Evolutionary conservation across 306 rosid genomes (phyloP).

Genomic region (Trifolium fragiferum): DNA sequence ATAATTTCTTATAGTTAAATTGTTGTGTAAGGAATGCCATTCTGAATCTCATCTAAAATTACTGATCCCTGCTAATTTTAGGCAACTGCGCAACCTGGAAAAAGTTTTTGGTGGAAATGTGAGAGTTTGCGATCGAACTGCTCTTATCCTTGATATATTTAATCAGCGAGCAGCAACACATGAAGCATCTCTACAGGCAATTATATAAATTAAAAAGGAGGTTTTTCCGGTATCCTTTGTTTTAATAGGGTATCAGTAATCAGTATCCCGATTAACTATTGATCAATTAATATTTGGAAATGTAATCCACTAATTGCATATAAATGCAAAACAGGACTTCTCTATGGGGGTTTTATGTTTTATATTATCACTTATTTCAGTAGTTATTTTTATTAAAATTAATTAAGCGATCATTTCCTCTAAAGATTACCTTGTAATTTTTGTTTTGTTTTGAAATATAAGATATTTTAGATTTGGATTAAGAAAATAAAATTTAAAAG

Average conservation of each 20-base stretch:
- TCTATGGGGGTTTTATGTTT: slow-evolving; percentile 9
- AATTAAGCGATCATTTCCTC: slow-evolving; percentile 1
- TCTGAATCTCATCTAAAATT: slow-evolving; percentile 34
- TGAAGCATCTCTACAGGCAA: slow-evolving; percentile 95
- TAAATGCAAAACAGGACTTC: slow-evolving; percentile 24
- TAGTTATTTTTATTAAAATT: slow-evolving; percentile 8
- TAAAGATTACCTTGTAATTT: not conserved
- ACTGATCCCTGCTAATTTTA: slow-evolving; percentile 41
- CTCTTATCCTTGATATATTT: slow-evolving; percentile 91
- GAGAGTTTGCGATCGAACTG: slow-evolving; percentile 97
- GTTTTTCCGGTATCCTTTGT: slow-evolving; percentile 38
- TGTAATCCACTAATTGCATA: slow-evolving; percentile 23
- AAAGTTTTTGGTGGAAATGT: slow-evolving; percentile 91
- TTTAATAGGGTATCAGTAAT: slow-evolving; percentile 34
- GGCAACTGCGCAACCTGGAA: slow-evolving; percentile 95
- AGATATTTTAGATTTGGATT: slow-evolving; percentile 12
- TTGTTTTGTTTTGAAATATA: not conserved
- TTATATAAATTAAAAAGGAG: slow-evolving; percentile 30
- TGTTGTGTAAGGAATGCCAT: slow-evolving; percentile 29
- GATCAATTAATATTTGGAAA: slow-evolving; percentile 23
- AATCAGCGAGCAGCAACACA: slow-evolving; percentile 99
- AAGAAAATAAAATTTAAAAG: slow-evolving; percentile 10
- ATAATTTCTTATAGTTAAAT: slow-evolving; percentile 1
- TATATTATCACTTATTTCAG: slow-evolving; percentile 4
- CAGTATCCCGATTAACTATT: slow-evolving; percentile 2